phyloP scores from a whole-genome alignment of 106 monocot genomes.

The Apostasia ramifera region DNA sequence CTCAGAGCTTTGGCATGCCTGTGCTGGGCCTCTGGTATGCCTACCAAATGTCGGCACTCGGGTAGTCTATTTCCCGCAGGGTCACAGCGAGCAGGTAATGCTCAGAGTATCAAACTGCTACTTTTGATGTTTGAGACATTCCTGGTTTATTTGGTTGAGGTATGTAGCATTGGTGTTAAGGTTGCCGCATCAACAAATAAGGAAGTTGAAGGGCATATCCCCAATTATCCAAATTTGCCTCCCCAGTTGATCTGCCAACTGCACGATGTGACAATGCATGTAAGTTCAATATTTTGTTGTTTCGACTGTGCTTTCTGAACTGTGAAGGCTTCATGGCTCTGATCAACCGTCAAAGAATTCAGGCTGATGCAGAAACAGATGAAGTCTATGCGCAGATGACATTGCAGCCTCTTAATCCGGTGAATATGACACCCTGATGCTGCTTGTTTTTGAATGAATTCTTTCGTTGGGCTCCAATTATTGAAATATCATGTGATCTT shows the following conservation, averaged over 20 bases:
- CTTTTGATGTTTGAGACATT: not conserved
- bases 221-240: slow-evolving; percentile 75
- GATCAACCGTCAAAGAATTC: slow-evolving; percentile 7
- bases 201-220: slow-evolving; percentile 84
- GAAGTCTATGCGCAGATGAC: slow-evolving; percentile 33
- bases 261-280: slow-evolving; percentile 85
- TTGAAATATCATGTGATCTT: not conserved
- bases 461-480: not conserved
- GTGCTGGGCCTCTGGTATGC: slow-evolving; percentile 86
- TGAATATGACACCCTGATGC: slow-evolving; percentile 9
- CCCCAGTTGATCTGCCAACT: slow-evolving; percentile 90
- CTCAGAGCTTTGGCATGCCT: slow-evolving; percentile 91
- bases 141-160: not conserved
- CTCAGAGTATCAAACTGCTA: not conserved
- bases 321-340: not conserved
- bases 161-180: slow-evolving; percentile 22
- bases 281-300: slow-evolving; percentile 18
- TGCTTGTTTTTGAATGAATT: not conserved
- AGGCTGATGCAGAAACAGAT: slow-evolving; percentile 25
- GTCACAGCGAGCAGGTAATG: slow-evolving; percentile 83
- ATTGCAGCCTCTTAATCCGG: slow-evolving; percentile 44
- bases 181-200: slow-evolving; percentile 78
- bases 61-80: slow-evolving; percentile 87
- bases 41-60: slow-evolving; percentile 69
- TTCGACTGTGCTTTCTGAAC: not conserved